A percentile compares a stretch with the other conserved stretches of the same genome.
Conservation (phyloP, 2,329 filamentous ascomycete genomes). For the Fusarium coicis region DNA sequence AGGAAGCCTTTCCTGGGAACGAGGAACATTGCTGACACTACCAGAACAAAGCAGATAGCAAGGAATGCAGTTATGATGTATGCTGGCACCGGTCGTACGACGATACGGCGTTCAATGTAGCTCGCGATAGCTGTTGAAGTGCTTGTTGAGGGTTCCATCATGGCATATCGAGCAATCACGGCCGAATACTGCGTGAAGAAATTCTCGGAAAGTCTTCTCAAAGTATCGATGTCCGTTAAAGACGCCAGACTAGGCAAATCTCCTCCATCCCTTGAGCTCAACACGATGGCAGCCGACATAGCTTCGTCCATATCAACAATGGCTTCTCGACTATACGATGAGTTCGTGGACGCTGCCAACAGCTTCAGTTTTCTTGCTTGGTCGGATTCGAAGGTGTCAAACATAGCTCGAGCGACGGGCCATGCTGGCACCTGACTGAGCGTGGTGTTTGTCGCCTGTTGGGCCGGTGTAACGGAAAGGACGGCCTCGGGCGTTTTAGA, state of each 20-base stretch:
- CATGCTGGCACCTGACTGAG: slow-evolving; percentile 36
- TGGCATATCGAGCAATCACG: slow-evolving; percentile 46
- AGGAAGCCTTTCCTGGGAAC: slow-evolving; percentile 50
- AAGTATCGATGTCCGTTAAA: slow-evolving; percentile 38
- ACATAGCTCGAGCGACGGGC: slow-evolving; percentile 34
- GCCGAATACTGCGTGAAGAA: slow-evolving; percentile 52
- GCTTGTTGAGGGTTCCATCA: slow-evolving; percentile 42
- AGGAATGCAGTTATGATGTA: slow-evolving; percentile 48
- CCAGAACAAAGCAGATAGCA: slow-evolving; percentile 41
- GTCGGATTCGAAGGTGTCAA: slow-evolving; percentile 29
- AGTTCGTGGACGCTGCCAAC: slow-evolving; percentile 3
- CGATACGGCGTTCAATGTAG: slow-evolving; percentile 45
- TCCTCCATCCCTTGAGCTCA: slow-evolving; percentile 38
- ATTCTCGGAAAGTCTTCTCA: slow-evolving; percentile 43
- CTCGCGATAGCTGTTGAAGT: slow-evolving; percentile 40
- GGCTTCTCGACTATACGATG: slow-evolving; percentile 36
- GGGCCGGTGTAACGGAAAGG: slow-evolving; percentile 9
- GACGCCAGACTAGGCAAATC: slow-evolving; percentile 34
- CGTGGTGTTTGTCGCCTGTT: slow-evolving; percentile 24
- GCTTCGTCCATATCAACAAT: slow-evolving; percentile 48
- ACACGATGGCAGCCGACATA: slow-evolving; percentile 49
- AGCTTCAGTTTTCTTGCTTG: not conserved
- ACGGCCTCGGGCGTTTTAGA: slow-evolving; percentile 30
- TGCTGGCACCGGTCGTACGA: slow-evolving; percentile 45
- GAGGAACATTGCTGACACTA: slow-evolving; percentile 23